phyloP scores from a whole-genome alignment of 306 rosid species.

The Biancaea sappan region DNA sequence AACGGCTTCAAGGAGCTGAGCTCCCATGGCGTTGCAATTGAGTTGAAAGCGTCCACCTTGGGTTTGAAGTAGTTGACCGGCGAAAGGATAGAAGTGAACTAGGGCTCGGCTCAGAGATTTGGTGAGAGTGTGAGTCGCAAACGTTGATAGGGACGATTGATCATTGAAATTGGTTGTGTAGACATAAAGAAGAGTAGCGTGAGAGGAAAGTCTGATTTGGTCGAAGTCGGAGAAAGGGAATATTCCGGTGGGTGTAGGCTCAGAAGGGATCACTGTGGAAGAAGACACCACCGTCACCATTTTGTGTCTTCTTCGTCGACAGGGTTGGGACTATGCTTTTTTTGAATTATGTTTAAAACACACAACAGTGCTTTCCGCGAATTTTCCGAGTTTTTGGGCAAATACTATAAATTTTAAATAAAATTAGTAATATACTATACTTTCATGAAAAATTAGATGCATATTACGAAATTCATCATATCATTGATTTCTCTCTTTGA shows the following conservation, averaged over 20 bases:
- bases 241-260: constrained; percentile 1
- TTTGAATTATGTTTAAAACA: too few species aligned
- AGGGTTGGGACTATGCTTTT: too few species aligned
- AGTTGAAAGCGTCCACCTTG: neutral
- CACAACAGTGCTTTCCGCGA: too few species aligned
- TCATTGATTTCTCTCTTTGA: too few species aligned
- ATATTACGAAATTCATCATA: too few species aligned
- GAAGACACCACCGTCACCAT: neutral
- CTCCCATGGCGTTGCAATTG: neutral
- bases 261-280: neutral
- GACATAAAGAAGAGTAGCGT: neutral
- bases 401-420: too few species aligned
- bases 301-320: too few species aligned
- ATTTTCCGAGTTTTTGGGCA: too few species aligned
- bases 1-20: neutral
- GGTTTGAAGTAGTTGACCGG: neutral
- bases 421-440: too few species aligned
- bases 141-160: neutral
- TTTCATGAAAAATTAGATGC: too few species aligned
- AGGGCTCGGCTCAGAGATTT: neutral
- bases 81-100: neutral
- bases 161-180: neutral
- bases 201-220: neutral
- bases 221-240: constrained; percentile 6
- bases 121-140: neutral